Evolutionary conservation across 2,329 filamentous ascomycete genomes (phyloP).

Genomic region (Penicillium olsonii): DNA sequence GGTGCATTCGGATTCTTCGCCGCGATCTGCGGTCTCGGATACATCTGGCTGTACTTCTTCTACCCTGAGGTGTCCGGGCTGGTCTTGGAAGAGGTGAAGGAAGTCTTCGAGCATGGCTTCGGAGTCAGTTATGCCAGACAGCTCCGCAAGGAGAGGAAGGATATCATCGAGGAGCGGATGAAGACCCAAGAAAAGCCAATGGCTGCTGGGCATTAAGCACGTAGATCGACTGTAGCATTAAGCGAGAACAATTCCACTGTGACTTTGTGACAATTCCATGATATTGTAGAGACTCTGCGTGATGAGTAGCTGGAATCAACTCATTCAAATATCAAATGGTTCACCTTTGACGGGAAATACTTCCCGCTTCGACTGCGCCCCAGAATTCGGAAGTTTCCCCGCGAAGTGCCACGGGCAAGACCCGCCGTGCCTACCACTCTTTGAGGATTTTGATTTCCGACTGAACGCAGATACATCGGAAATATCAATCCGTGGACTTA

Average conservation of each 20-base stretch:
- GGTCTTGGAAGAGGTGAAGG: slow-evolving; percentile 36
- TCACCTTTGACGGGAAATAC: no score
- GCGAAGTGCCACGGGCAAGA: no score
- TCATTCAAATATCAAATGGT: no score
- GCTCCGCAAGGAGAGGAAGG: slow-evolving; percentile 40
- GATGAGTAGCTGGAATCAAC: no score
- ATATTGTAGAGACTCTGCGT: no score
- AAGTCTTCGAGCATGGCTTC: slow-evolving; percentile 55
- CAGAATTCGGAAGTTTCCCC: no score
- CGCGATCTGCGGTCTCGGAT: slow-evolving; percentile 51
- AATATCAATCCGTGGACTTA: no score
- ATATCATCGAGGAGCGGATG: slow-evolving; percentile 29
- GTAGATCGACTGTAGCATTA: not conserved
- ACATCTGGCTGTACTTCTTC: slow-evolving; percentile 35
- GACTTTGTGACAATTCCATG: no score
- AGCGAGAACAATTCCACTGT: not conserved
- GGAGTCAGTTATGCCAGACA: slow-evolving; percentile 47
- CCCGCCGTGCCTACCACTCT: no score
- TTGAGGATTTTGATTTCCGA: no score
- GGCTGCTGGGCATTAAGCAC: slow-evolving; percentile 2
- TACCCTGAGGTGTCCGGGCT: slow-evolving; percentile 28
- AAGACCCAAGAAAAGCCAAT: slow-evolving; percentile 16
- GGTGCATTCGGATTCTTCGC: slow-evolving; percentile 57
- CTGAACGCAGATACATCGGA: no score
- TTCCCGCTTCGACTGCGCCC: no score